Base-by-base conservation (phyloP, 495 filamentous ascomycete genomes). In the Daldinia bambusicola region DNA sequence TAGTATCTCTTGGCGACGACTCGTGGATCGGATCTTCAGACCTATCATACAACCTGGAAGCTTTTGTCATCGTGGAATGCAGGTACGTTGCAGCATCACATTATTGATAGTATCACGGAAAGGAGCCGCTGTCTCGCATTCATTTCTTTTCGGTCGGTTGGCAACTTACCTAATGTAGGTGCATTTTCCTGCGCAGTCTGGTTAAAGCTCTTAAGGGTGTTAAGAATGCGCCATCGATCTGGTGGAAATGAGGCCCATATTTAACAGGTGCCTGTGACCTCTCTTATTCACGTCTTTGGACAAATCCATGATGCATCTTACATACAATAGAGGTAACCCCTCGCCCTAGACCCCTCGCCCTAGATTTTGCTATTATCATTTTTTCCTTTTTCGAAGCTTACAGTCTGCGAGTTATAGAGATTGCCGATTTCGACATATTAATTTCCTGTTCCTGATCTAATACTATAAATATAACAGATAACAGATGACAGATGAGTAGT, bases 61-160 rank as follows among this genome's bases (percentile, higher is more conserved):
- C 22, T 12, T 22, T 48, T 20, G 26, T 48, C 43, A 22, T 0
- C 16, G 20, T 48, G 2, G 18, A 48, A 48, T 48, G 18, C 9
- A 48, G 43, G 43, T 48, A 48, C 43, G 4, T 36, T 36, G 34
- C 9, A 26, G 26, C 5, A 36, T 36, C 34, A 36, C 10, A 31
- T 22, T 26, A 63, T 40, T 20, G 43, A 40, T 30, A 38, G 50
- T 61, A 51, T 26, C 26, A 56, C 40, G 37, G 20, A 48, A 16
- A 48, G 26, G 36, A 59, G 55, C 37, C 37, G 12, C 61, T 48
- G 9, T 48, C 18, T 48, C 8, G 18, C 43, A 22, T 22, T 9
- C 34, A 64, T 56, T 37, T 22, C 22, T 45, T n/a, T n/a, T 18
- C 57, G 64, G 57, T 6, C 38, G 30, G 55, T 48, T 20, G 45